Conservation (phyloP, 192 early-diverging fungal genomes). For the Jimgerdemannia lactiflua region DNA sequence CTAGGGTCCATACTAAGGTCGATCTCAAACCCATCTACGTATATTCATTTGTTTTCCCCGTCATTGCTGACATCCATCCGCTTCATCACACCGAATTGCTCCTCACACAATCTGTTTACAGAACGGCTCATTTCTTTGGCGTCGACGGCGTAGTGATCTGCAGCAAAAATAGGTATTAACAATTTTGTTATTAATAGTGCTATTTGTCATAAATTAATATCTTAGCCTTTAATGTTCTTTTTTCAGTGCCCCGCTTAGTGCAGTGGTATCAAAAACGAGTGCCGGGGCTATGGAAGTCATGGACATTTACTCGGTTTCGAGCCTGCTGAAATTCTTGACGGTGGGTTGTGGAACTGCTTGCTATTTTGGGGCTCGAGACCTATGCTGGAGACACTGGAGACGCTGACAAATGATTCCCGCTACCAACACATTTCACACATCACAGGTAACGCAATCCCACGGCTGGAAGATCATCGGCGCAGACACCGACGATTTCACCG, state of each 20-base stretch:
- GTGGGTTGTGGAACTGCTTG: constrained; percentile 17
- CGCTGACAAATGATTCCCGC: neutral
- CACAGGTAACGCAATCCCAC: constrained; percentile 35
- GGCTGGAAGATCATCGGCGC: constrained; percentile 53
- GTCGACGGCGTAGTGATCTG: constrained; percentile 65
- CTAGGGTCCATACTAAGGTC: constrained; percentile 65
- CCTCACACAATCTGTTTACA: neutral
- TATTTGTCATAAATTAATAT: neutral
- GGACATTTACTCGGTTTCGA: constrained; percentile 52
- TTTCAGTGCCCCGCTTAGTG: constrained; percentile 59
- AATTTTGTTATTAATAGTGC: neutral
- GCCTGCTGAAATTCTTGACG: constrained; percentile 54
- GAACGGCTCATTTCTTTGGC: constrained; percentile 61
- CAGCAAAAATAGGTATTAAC: constrained; percentile 35
- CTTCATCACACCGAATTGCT: too few relatives aligned
- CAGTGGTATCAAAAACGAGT: constrained; percentile 63
- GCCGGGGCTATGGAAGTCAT: constrained; percentile 68
- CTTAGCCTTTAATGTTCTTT: neutral
- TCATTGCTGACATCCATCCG: too few relatives aligned
- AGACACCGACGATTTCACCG: constrained; percentile 3
- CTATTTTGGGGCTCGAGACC: too few relatives aligned
- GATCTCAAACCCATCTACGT: neutral
- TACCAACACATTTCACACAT: neutral
- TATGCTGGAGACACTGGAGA: neutral
- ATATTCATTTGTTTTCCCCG: constrained; percentile 2